A percentile compares a stretch with the other conserved stretches of the same genome.
Evolutionary conservation across 441 rosid species (phyloP).

Genomic region (California macrophylla): DNA sequence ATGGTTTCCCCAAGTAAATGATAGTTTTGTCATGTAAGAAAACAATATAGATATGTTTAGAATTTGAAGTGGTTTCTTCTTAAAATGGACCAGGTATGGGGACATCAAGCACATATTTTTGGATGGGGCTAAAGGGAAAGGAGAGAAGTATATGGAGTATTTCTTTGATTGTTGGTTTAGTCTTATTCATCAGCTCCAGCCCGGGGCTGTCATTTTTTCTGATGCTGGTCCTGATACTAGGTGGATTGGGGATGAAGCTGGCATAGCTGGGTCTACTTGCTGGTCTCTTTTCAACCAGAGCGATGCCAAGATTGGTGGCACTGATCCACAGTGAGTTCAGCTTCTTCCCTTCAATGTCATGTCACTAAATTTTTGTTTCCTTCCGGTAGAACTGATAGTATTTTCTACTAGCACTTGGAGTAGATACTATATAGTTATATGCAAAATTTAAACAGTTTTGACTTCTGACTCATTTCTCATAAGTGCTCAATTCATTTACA

Average conservation of each 20-base stretch:
- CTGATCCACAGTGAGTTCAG: conserved; percentile 45
- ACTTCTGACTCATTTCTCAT: background rate
- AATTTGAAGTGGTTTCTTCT: conserved; percentile 4
- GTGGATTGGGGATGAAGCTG: conserved; percentile 81
- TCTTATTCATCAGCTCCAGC: conserved; percentile 71
- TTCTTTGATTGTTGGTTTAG: conserved; percentile 66
- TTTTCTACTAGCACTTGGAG: background rate
- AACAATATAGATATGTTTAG: background rate
- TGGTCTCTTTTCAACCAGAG: conserved; percentile 82
- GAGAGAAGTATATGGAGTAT: conserved; percentile 69
- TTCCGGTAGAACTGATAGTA: background rate
- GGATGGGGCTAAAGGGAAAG: conserved; percentile 82
- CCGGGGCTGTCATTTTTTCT: conserved; percentile 64
- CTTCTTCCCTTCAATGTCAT: background rate
- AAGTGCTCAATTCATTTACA: background rate
- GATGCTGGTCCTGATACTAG: conserved; percentile 83
- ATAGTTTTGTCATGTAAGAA: background rate
- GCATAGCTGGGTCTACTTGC: conserved; percentile 55
- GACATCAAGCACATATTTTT: conserved; percentile 66
- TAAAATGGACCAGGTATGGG: conserved; percentile 48
- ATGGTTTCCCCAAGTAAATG: background rate
- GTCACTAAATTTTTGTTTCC: background rate
- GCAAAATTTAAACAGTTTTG: background rate
- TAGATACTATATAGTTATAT: background rate
- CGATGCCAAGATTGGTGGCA: conserved; percentile 44